Evolutionary conservation across 2,329 filamentous ascomycete genomes (phyloP).

Genomic region (Penicillium sclerotigenum): DNA sequence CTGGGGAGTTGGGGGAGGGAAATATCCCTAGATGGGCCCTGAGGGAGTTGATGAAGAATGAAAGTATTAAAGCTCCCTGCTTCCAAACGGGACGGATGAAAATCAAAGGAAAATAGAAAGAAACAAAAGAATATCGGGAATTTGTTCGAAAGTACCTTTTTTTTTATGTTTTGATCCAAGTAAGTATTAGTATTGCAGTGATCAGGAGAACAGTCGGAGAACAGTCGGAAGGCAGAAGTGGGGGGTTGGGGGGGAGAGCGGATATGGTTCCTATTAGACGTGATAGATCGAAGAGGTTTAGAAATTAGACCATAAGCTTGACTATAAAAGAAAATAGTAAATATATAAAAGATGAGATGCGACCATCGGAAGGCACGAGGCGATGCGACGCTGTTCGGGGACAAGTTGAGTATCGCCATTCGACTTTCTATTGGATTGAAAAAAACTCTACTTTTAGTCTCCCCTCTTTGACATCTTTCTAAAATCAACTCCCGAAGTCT

Average conservation of each 20-base stretch:
- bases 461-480: neutral
- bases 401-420: slow-evolving; percentile 13
- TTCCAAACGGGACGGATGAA: neutral
- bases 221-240: neutral
- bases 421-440: slow-evolving; percentile 1
- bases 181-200: neutral
- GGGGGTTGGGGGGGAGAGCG: neutral
- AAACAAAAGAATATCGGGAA: neutral
- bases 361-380: slow-evolving; percentile 35
- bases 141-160: neutral
- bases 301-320: neutral
- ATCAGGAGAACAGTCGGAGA: neutral
- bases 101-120: neutral
- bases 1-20: neutral
- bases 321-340: slow-evolving; percentile 4
- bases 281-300: neutral
- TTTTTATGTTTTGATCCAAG: neutral
- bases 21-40: slow-evolving; percentile 9
- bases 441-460: slow-evolving; percentile 1
- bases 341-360: slow-evolving; percentile 24
- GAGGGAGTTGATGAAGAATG: slow-evolving; percentile 5
- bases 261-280: neutral
- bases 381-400: slow-evolving; percentile 35
- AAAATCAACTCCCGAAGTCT: slow-evolving; percentile 11
- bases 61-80: slow-evolving; percentile 3